Evolutionary conservation across 495 filamentous ascomycete genomes (phyloP), one percentile per base, ranked within the genome.

Genomic region (Trichoderma virens): DNA sequence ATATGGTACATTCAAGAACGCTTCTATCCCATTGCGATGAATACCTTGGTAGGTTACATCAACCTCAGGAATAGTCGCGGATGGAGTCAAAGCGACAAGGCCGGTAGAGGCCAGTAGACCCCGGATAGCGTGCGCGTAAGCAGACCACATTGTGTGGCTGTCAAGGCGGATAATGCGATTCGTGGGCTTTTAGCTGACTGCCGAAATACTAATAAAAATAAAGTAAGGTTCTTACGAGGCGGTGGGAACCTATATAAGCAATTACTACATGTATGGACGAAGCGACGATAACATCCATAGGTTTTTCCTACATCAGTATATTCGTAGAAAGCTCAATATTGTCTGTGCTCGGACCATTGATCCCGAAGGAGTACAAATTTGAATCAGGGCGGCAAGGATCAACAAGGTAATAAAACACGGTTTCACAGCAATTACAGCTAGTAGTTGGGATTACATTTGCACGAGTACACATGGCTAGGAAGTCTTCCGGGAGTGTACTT

Each of bases 1-100:
- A 62, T 76, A 83, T 23, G 75, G 75, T 30, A 83, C 78, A 34
- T 74, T 75, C 13, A 78, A 70, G 66, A 81, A 83, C 8, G 73
- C 73, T 25, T 83, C 79, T 32, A 81, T 68, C 0, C 70, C 74
- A 45, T 71, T 70, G 54, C 68, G 67, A 28, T 64, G 51, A 7
- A 73, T 51, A 11, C 74, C 74, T 13, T 67, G 63, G 59, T 76
- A 76, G 0, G 66, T 70, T 23, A 74, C 63, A 27, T 65, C 66
- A 5, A 64, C 20, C 6, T 5, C 6, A 8, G 45, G 45, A 20
- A 20, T 25, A 20, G 20, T 25, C 6, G 20, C 45, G n/a, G 16
- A 20, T 9, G 45, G 45, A 51, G 20, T 16, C n/a, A 20, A 5
- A 25, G 45, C n/a, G 45, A n/a, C 18, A 25, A 51, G 2, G n/a